phyloP scores from a whole-genome alignment of 257 asterid species.

The Solanum rostratum region DNA sequence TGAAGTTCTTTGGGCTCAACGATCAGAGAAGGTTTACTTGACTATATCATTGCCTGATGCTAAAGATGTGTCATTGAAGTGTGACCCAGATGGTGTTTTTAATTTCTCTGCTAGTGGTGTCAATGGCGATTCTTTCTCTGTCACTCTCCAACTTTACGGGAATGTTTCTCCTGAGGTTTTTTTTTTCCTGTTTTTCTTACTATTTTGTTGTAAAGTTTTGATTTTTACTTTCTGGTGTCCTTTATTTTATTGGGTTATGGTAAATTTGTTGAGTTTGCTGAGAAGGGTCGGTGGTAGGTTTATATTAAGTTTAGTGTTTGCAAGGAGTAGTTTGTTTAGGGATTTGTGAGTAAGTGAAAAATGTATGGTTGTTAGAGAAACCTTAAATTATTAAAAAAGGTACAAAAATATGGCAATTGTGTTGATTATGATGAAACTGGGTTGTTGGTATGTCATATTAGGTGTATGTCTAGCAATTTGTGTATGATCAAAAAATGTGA shows the following conservation, averaged over 20 bases:
- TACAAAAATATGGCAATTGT: neutral
- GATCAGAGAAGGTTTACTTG: conserved; percentile 68
- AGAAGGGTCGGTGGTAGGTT: neutral
- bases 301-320: neutral
- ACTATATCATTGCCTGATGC: conserved; percentile 80
- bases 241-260: neutral
- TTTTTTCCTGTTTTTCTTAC: neutral
- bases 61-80: conserved; percentile 52
- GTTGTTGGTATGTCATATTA: neutral
- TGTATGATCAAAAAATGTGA: neutral
- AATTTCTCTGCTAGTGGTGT: conserved; percentile 57
- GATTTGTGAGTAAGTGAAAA: neutral
- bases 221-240: neutral
- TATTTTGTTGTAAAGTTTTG: neutral
- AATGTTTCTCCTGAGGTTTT: conserved; percentile 59
- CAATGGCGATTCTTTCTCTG: conserved; percentile 41
- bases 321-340: neutral
- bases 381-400: neutral
- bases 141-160: conserved; percentile 52
- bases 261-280: neutral
- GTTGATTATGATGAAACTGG: neutral
- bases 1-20: conserved; percentile 90
- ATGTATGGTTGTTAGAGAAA: neutral
- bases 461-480: neutral
- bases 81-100: conserved; percentile 52